Evolutionary conservation across 306 rosid genomes (phyloP).

Genomic region (Prunus fruticosa): DNA sequence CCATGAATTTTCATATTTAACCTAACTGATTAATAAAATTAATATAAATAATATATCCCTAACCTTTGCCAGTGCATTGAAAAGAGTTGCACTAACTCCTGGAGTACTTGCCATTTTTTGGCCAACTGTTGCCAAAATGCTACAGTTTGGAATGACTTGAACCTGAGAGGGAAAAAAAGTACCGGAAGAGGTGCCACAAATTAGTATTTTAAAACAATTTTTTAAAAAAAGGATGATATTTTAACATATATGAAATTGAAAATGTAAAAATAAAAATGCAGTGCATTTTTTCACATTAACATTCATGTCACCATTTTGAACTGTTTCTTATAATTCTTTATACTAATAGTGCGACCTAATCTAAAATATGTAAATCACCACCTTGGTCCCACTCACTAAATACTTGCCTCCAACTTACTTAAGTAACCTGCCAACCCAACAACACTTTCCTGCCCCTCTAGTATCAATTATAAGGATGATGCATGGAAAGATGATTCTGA

Average conservation of each 20-base stretch:
- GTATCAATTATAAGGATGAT: neutral
- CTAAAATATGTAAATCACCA: neutral
- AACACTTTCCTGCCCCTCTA: neutral
- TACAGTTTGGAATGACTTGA: constrained; percentile 84
- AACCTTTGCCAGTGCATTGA: constrained; percentile 98
- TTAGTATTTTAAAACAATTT: neutral
- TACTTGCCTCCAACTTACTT: neutral
- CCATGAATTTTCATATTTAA: neutral
- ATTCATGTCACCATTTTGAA: neutral
- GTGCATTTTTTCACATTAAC: neutral
- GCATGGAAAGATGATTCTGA: neutral
- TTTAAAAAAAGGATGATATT: neutral
- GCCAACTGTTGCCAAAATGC: constrained; percentile 98
- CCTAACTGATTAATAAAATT: neutral
- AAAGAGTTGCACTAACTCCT: constrained; percentile 97
- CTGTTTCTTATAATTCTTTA: neutral
- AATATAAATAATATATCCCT: constrained; percentile 9
- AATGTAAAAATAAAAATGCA: neutral
- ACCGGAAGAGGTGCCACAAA: constrained; percentile 15
- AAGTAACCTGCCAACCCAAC: neutral
- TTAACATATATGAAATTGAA: neutral
- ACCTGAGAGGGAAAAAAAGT: constrained; percentile 55
- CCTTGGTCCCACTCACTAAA: neutral
- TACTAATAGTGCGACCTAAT: neutral
- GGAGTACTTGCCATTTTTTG: constrained; percentile 99